phyloP scores from a whole-genome alignment of 2,329 filamentous ascomycete genomes.

The Fusarium sp. region DNA sequence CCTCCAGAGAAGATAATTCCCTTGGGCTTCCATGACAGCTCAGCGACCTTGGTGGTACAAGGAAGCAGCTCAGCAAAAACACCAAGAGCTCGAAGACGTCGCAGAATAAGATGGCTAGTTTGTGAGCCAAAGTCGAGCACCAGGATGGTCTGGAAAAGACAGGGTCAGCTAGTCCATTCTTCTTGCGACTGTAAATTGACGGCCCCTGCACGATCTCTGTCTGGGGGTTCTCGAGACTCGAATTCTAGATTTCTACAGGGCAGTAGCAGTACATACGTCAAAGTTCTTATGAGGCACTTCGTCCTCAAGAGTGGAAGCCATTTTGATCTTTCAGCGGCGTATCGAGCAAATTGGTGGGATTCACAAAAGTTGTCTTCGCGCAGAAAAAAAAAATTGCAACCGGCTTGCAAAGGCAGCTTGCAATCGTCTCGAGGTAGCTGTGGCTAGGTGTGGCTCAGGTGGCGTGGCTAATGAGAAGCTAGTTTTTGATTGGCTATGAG shows the following conservation, averaged over 20 bases:
- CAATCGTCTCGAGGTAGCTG: too few species aligned
- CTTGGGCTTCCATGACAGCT: background rate
- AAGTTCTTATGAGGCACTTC: background rate
- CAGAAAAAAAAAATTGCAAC: background rate
- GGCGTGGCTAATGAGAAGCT: too few species aligned
- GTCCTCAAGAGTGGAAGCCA: background rate
- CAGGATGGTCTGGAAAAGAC: background rate
- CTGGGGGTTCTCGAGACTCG: background rate
- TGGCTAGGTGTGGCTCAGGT: too few species aligned
- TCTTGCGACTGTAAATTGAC: background rate
- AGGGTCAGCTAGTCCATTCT: background rate
- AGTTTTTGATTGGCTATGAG: too few species aligned
- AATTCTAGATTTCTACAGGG: background rate
- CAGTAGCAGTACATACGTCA: background rate
- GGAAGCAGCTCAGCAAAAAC: background rate
- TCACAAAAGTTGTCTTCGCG: background rate
- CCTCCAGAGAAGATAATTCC: background rate
- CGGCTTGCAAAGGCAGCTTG: too few species aligned
- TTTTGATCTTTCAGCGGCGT: background rate
- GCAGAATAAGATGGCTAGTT: background rate
- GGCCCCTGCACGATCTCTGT: background rate
- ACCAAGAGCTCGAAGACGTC: background rate
- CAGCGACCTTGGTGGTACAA: background rate
- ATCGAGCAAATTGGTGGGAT: background rate
- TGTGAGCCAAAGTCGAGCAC: background rate